Evolutionary conservation across 1,284 basidiomycete genomes (phyloP).

Genomic region (Cryptococcus floricola): DNA sequence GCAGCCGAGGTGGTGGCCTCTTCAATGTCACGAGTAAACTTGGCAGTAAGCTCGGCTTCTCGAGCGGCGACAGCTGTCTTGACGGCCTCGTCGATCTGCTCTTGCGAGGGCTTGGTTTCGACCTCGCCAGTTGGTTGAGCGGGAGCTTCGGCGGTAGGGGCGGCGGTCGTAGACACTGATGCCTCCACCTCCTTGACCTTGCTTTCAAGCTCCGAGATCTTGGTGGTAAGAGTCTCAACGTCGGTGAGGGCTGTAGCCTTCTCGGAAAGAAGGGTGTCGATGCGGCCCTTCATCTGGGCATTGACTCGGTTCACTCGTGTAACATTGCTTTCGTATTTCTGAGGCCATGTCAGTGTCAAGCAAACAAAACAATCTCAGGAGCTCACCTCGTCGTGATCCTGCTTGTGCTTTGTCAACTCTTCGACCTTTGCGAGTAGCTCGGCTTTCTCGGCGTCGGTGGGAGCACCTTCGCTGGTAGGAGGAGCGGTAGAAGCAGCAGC

Average conservation of each 20-base stretch:
- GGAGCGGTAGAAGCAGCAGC: conserved; percentile 12
- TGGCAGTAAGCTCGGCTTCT: conserved; percentile 34
- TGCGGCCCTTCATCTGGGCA: conserved; percentile 12
- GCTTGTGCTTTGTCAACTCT: conserved; percentile 18
- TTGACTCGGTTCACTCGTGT: conserved; percentile 38
- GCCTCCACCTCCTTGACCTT: conserved; percentile 11
- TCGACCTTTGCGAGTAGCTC: conserved; percentile 13
- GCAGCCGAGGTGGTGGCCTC: conserved; percentile 12
- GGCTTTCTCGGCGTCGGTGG: conserved; percentile 12
- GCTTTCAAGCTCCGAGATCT: conserved; percentile 27
- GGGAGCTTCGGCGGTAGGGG: conserved; percentile 2
- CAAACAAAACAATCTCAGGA: background rate
- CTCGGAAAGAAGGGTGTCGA: conserved; percentile 16
- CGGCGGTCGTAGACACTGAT: conserved; percentile 4
- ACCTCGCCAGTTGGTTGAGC: background rate
- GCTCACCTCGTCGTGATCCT: conserved; percentile 20
- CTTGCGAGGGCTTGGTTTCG: conserved; percentile 11
- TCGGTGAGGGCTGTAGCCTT: conserved; percentile 10
- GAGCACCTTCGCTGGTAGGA: conserved; percentile 1
- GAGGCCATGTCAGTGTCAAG: background rate
- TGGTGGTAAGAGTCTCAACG: conserved; percentile 13
- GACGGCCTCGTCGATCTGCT: conserved; percentile 37
- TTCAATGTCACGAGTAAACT: conserved; percentile 27
- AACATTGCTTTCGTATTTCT: conserved; percentile 39
- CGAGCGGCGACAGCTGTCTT: conserved; percentile 38